Evolutionary conservation across 2,329 filamentous ascomycete genomes (phyloP).

Genomic region (Onygena corvina): DNA sequence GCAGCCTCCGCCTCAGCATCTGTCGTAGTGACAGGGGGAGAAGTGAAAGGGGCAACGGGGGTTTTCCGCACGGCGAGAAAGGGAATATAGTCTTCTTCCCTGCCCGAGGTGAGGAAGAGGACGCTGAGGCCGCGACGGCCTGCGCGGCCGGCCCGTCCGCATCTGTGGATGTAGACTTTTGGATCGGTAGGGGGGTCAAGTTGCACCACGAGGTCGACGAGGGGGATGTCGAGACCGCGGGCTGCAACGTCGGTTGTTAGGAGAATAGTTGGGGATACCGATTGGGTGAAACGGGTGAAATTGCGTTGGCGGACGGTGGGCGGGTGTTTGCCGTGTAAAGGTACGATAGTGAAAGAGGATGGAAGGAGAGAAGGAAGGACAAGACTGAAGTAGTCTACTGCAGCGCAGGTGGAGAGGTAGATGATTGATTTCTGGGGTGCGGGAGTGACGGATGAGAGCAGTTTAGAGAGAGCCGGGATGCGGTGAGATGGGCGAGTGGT

Average conservation of each 20-base stretch:
- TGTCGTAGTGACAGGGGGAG: slow-evolving; percentile 46
- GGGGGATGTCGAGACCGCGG: slow-evolving; percentile 78
- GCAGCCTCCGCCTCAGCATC: slow-evolving; percentile 48
- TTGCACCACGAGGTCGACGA: slow-evolving; percentile 83
- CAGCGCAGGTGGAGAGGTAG: slow-evolving; percentile 86
- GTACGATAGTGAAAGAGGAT: slow-evolving; percentile 55
- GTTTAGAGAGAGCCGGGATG: slow-evolving; percentile 57
- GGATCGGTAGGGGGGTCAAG: slow-evolving; percentile 76
- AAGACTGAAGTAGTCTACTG: slow-evolving; percentile 86
- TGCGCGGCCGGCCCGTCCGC: slow-evolving; percentile 51
- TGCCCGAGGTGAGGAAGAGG: slow-evolving; percentile 70
- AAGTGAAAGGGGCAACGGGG: slow-evolving; percentile 54
- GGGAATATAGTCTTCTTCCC: slow-evolving; percentile 78
- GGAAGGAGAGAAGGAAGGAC: slow-evolving; percentile 64
- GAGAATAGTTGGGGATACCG: slow-evolving; percentile 64
- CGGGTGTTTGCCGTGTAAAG: slow-evolving; percentile 84
- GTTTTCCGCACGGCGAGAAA: slow-evolving; percentile 83
- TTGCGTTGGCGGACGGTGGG: slow-evolving; percentile 81
- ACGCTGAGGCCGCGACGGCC: slow-evolving; percentile 67
- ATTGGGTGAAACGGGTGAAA: slow-evolving; percentile 65
- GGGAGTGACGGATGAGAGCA: slow-evolving; percentile 59
- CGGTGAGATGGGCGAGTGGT: slow-evolving; percentile 66
- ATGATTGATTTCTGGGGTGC: slow-evolving; percentile 75
- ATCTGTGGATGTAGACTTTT: slow-evolving; percentile 64
- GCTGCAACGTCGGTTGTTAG: slow-evolving; percentile 89